These are phyloP conservation scores for Pistacia atlantica DNA, from an alignment of 345 rosid genomes.

Conservation along the genomic window DNA sequence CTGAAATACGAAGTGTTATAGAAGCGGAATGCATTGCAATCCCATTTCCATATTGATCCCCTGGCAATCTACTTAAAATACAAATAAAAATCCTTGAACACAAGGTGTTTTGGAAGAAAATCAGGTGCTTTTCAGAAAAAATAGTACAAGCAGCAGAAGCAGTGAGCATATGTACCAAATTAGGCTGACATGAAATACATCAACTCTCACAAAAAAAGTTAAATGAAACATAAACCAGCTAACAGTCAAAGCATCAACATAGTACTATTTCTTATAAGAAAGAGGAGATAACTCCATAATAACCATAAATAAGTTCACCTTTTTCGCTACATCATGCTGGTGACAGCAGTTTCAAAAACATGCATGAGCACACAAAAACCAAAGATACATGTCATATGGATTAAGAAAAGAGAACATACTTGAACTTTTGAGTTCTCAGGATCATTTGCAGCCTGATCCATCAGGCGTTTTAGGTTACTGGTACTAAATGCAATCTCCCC, in stretches of 20 bases:
- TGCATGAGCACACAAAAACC: slow-evolving; percentile 9
- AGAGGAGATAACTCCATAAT: background rate
- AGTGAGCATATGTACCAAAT: background rate
- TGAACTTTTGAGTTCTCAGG: slow-evolving; percentile 83
- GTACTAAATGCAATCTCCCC: slow-evolving; percentile 94
- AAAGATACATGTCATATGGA: background rate
- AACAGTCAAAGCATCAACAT: background rate
- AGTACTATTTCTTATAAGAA: background rate
- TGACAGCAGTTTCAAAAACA: background rate
- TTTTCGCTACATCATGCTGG: slow-evolving; percentile 2
- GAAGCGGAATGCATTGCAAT: background rate
- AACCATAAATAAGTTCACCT: background rate
- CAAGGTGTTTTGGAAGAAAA: background rate
- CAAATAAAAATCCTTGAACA: background rate
- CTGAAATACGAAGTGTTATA: slow-evolving; percentile 11
- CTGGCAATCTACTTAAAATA: background rate
- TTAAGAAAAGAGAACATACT: slow-evolving; percentile 37
- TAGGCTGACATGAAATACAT: background rate
- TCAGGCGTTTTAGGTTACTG: slow-evolving; percentile 92
- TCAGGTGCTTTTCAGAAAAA: background rate
- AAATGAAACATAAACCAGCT: background rate
- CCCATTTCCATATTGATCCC: background rate
- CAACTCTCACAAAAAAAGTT: background rate
- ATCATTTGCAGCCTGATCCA: slow-evolving; percentile 86
- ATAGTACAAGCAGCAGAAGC: background rate